Evolutionary conservation across 306 rosid genomes (phyloP).

Genomic region (Begonia masoniana): DNA sequence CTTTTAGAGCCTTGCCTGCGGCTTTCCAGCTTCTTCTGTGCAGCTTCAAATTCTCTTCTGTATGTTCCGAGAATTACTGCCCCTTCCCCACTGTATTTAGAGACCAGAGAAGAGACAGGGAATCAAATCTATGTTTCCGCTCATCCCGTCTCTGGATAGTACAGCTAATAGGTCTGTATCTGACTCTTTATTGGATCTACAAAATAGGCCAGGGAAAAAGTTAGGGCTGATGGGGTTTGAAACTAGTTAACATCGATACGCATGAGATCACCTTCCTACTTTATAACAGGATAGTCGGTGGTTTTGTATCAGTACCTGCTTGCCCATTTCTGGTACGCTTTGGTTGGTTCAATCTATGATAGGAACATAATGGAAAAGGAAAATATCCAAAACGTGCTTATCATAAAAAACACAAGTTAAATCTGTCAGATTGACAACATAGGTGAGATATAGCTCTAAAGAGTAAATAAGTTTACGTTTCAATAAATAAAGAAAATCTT

Average conservation of each 20-base stretch:
- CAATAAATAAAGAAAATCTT: not conserved
- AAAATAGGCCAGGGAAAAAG: slow-evolving; percentile 4
- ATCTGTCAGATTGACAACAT: no score
- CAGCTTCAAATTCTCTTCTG: slow-evolving; percentile 85
- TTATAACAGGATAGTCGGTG: slow-evolving; percentile 69
- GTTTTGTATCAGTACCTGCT: slow-evolving; percentile 61
- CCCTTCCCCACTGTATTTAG: slow-evolving; percentile 64
- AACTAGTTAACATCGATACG: not conserved
- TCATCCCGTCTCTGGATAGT: slow-evolving; percentile 46
- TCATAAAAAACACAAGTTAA: no score
- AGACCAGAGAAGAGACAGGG: slow-evolving; percentile 69
- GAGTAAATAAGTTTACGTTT: not conserved
- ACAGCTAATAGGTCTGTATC: slow-evolving; percentile 45
- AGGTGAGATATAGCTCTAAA: no score
- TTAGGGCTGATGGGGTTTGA: not conserved
- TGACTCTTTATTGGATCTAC: slow-evolving; percentile 46
- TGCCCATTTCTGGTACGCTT: slow-evolving; percentile 64
- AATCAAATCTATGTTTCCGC: slow-evolving; percentile 53
- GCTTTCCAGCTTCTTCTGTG: slow-evolving; percentile 56
- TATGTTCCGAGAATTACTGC: slow-evolving; percentile 38
- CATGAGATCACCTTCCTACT: slow-evolving; percentile 47
- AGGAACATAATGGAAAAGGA: not conserved
- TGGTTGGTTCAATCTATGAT: slow-evolving; percentile 48
- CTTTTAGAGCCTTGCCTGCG: slow-evolving; percentile 33
- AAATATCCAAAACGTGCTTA: slow-evolving; percentile 1